Evolutionary conservation across 352 stramenopile species (phyloP).

Genomic region (Phytophthora meadii): DNA sequence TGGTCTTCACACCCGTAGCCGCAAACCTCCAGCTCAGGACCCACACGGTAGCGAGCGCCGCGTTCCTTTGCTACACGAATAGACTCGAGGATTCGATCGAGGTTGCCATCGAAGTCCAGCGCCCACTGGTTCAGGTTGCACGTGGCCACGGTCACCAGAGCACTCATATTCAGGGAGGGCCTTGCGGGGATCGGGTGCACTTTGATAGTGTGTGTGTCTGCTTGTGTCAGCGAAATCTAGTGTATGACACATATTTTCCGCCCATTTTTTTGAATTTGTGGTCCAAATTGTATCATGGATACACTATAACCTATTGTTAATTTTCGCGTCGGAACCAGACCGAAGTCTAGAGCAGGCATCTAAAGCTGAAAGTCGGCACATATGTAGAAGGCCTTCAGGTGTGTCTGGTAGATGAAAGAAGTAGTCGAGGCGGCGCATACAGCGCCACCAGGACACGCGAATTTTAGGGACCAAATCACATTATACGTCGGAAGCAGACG

Average conservation of each 20-base stretch:
- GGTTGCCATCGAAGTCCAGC: conserved; percentile 98
- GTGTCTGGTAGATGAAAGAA: too few species aligned
- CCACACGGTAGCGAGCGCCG: conserved; percentile 93
- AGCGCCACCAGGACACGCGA: too few species aligned
- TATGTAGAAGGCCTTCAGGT: too few species aligned
- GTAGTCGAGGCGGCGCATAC: too few species aligned
- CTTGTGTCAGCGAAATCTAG: not conserved
- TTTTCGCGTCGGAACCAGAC: too few species aligned
- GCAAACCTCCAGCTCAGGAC: conserved; percentile 97
- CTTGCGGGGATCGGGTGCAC: conserved; percentile 2
- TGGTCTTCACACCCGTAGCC: conserved; percentile 99
- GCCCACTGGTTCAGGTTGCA: conserved; percentile 99
- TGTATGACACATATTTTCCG: not conserved
- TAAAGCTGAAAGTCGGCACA: too few species aligned
- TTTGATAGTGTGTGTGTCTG: conserved; percentile 3
- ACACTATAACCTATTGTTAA: too few species aligned
- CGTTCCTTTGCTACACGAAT: conserved; percentile 89
- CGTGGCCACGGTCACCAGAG: conserved; percentile 95
- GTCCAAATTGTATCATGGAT: too few species aligned
- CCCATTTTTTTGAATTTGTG: too few species aligned
- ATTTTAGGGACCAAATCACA: too few species aligned
- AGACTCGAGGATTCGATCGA: conserved; percentile 92
- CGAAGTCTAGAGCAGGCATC: too few species aligned
- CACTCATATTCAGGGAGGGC: conserved; percentile 55
- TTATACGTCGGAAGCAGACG: too few species aligned